These are phyloP conservation scores for Arabidopsis lyrata DNA, from an alignment of 441 rosid species.

Conservation along the genomic window DNA sequence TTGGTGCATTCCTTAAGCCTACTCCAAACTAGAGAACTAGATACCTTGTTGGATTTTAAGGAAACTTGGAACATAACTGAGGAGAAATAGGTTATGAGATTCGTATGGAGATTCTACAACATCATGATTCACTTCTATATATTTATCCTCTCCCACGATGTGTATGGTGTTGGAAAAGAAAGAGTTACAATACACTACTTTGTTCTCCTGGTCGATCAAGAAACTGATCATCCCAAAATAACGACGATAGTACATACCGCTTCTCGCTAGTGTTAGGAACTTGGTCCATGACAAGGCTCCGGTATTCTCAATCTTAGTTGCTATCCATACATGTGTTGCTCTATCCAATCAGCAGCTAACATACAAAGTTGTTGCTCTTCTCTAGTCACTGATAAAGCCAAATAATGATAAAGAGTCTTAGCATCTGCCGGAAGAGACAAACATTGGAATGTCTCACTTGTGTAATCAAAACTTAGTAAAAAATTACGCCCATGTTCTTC, in stretches of 20 bases:
- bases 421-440: not conserved
- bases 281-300: not conserved
- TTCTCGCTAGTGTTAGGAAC: not conserved
- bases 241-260: too few relatives aligned
- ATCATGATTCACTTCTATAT: not conserved
- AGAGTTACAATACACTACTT: not conserved
- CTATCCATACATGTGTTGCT: not conserved
- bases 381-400: conserved; percentile 7
- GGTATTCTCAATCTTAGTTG: not conserved
- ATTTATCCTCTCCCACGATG: conserved; percentile 17
- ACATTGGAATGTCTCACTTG: conserved; percentile 12
- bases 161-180: not conserved
- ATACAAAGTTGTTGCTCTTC: conserved; percentile 17
- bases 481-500: not conserved
- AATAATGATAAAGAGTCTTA: not conserved
- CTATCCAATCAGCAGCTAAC: not conserved
- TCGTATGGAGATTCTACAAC: not conserved
- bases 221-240: conserved; percentile 12
- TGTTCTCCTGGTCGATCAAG: not conserved
- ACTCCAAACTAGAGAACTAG: not conserved
- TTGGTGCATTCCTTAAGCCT: too few relatives aligned
- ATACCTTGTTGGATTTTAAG: conserved; percentile 10
- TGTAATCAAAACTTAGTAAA: conserved; percentile 21
- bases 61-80: conserved; percentile 15
- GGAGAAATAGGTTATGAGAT: not conserved